Evolutionary conservation across 805 yeast species (phyloP), one percentile per base, ranked within the genome.

Genomic region (Candida tammaniensis): DNA sequence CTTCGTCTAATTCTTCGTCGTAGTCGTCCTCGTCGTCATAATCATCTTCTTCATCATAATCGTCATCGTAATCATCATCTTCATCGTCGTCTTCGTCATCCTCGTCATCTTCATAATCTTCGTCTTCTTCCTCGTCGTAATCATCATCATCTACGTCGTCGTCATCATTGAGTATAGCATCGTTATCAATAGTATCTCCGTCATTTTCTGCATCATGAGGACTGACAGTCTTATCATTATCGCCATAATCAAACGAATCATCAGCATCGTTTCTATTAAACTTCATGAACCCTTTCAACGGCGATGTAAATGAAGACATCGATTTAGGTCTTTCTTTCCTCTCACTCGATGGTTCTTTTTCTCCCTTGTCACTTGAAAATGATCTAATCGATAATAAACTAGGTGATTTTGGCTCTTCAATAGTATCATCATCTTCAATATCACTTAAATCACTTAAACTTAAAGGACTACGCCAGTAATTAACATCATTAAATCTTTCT

Each of bases 401-500:
- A 13, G 51, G 51, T 13, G 55, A 46, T 13, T 43, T 43, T 2
- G 54, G 57, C 18, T 33, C 41, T 18, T 39, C 39, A 5, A 25
- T 16, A 17, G 21, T 38, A 11, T 49, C 58, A 13, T 54, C 59
- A 38, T 67, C 54, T 40, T 74, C 77, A 10, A 66, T 52, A 35
- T 78, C 86, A 30, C 79, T 72, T 27, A 59, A 61, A 37, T 80
- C 85, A 38, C 76, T 74, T 16, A 83, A 49, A 40, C 79, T 78
- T 17, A 89, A 49, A 1, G 96, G 94, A 33, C 81, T 91, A 44
- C 95, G 68, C 98, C 98, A 93, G 56, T 74, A 93, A 52, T 85
- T 89, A 27, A 85, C 85, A 59, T 93, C 98, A 6, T 86, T 85
- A 55, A 68, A 93, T 43, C 75, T 76, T 44, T 79, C 82, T 35